A percentile compares a stretch with the other conserved stretches of the same genome.
phyloP scores from a whole-genome alignment of 2,329 filamentous ascomycete species.

The Tolypocladium paradoxum region DNA sequence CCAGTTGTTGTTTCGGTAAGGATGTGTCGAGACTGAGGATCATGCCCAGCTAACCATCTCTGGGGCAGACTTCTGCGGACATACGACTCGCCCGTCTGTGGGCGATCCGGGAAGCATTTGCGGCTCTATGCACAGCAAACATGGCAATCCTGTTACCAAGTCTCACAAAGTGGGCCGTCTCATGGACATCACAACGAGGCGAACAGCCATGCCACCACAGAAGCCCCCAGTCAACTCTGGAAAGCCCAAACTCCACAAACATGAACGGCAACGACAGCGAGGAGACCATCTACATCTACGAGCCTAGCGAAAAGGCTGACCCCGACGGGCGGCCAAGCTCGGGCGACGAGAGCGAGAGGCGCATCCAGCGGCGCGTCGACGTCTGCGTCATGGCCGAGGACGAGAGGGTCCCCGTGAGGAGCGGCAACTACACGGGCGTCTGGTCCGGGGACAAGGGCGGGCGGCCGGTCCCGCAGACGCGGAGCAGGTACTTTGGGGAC shows the following conservation, averaged over 20 bases:
- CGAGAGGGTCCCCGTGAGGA: constrained; percentile 1
- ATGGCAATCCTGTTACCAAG: neutral
- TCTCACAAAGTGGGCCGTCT: neutral
- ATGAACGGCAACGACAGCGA: constrained; percentile 4
- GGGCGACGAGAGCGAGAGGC: neutral
- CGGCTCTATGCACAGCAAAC: neutral
- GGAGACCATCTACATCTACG: constrained; percentile 1
- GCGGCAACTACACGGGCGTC: constrained; percentile 12
- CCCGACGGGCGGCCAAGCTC: neutral
- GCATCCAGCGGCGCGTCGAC: constrained; percentile 7
- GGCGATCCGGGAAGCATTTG: constrained; percentile 3
- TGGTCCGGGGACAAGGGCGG: constrained; percentile 7
- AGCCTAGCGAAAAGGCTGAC: neutral
- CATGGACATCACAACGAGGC: no score
- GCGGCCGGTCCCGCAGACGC: constrained; percentile 2
- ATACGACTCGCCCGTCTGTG: neutral
- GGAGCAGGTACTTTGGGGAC: constrained; percentile 10
- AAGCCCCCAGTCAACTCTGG: neutral
- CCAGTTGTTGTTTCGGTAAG: constrained; percentile 2
- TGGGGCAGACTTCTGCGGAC: neutral
- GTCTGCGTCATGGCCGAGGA: constrained; percentile 5
- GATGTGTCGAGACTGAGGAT: no score
- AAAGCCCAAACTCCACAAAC: neutral
- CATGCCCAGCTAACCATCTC: neutral
- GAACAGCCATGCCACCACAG: neutral